A percentile compares a stretch with the other conserved stretches of the same genome.
phyloP scores from a whole-genome alignment of 306 rosid genomes.

The Trichosanthes truncata region DNA sequence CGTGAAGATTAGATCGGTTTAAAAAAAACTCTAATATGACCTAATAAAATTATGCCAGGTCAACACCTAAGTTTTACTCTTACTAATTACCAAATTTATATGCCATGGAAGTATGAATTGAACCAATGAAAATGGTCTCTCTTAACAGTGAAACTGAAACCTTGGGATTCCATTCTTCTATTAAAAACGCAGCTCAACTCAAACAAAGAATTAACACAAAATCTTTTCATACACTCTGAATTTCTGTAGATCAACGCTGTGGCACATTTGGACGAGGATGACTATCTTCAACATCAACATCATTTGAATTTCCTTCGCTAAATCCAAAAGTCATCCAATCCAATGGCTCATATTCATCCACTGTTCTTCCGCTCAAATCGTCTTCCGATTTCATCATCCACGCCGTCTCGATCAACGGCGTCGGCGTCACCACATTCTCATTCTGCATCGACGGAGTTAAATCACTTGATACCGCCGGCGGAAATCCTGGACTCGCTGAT shows the following conservation, averaged over 20 bases:
- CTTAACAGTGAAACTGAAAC: too few relatives aligned
- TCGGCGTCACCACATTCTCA: neutral
- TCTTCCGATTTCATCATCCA: neutral
- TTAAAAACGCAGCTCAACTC: neutral
- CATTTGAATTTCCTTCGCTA: neutral
- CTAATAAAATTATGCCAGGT: too few relatives aligned
- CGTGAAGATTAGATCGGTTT: too few relatives aligned
- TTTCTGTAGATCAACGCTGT: neutral
- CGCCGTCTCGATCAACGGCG: neutral
- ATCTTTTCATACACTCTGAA: neutral
- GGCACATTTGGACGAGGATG: neutral
- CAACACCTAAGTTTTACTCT: too few relatives aligned
- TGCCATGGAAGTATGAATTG: too few relatives aligned
- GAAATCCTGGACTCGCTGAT: neutral
- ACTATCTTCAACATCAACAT: slow-evolving; percentile 2
- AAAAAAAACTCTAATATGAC: too few relatives aligned
- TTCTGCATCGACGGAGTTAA: neutral
- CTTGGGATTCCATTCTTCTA: neutral
- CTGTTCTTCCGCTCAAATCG: neutral
- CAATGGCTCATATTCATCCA: neutral
- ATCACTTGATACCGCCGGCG: neutral
- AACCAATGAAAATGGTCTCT: too few relatives aligned
- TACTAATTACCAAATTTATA: too few relatives aligned
- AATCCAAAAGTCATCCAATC: neutral
- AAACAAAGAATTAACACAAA: neutral